Conservation (phyloP, 2,329 filamentous ascomycete species). For the Nothophoma quercina region DNA sequence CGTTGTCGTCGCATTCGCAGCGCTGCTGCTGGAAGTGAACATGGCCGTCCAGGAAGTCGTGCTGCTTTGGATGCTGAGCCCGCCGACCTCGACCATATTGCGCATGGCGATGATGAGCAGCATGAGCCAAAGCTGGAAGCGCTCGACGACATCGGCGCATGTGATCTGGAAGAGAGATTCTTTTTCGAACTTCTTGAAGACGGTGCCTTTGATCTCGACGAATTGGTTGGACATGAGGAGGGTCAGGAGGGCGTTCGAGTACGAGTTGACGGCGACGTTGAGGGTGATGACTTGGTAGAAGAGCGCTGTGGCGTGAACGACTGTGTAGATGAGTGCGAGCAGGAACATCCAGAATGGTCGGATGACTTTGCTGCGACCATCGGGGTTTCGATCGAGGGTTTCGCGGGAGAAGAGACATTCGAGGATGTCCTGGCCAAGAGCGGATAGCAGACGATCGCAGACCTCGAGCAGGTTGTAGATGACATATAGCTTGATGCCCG, state of each 20-base stretch:
- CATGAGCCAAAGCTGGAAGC: conserved; percentile 98
- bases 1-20: conserved; percentile 61
- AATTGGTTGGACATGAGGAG: conserved; percentile 97
- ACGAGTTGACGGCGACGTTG: conserved; percentile 98
- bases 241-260: conserved; percentile 93
- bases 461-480: conserved; percentile 98
- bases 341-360: conserved; percentile 91
- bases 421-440: conserved; percentile 92
- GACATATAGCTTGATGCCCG: conserved; percentile 97
- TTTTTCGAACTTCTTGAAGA: conserved; percentile 99
- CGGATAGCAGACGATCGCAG: conserved; percentile 86
- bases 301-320: conserved; percentile 82
- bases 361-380: conserved; percentile 89
- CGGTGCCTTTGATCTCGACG: conserved; percentile 97
- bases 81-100: conserved; percentile 95
- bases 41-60: conserved; percentile 40
- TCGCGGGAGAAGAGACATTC: conserved; percentile 95
- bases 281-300: conserved; percentile 98
- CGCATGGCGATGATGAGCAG: conserved; percentile 93
- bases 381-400: conserved; percentile 84
- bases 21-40: conserved; percentile 44
- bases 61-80: conserved; percentile 65
- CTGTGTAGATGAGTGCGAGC: conserved; percentile 85
- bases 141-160: conserved; percentile 94
- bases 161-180: conserved; percentile 97